phyloP scores from a whole-genome alignment of 1,284 basidiomycete genomes.

The Phellinidium pouzarii region DNA sequence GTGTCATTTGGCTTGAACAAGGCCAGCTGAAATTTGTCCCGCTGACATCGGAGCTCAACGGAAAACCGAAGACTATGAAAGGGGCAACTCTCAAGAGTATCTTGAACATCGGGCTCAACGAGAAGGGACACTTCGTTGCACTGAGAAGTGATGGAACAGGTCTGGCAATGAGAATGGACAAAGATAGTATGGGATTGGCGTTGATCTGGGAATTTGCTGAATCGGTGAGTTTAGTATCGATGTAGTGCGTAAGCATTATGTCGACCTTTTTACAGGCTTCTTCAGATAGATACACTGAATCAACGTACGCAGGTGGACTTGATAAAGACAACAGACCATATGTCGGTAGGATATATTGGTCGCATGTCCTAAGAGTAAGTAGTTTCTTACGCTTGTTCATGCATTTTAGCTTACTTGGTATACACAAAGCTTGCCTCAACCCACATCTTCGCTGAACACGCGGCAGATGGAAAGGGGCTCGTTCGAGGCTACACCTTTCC shows the following conservation, averaged over 20 bases:
- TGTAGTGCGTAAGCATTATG: constrained; percentile 3
- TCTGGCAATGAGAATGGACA: constrained; percentile 44
- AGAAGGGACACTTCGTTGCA: constrained; percentile 45
- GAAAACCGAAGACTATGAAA: constrained; percentile 38
- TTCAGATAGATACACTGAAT: constrained; percentile 36
- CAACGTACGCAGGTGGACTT: constrained; percentile 55
- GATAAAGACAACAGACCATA: constrained; percentile 53
- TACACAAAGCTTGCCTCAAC: constrained; percentile 38
- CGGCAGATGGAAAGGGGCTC: constrained; percentile 48
- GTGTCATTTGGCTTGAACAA: constrained; percentile 61
- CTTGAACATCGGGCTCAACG: constrained; percentile 47
- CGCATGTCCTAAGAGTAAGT: constrained; percentile 47
- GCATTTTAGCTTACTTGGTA: constrained; percentile 3
- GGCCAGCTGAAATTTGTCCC: constrained; percentile 46
- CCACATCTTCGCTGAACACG: constrained; percentile 53
- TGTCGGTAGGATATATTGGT: constrained; percentile 73
- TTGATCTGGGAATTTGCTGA: constrained; percentile 52
- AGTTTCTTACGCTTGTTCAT: constrained; percentile 11
- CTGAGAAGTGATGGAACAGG: constrained; percentile 48
- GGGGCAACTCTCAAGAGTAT: constrained; percentile 40
- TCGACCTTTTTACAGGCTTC: constrained; percentile 27
- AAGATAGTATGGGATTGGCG: constrained; percentile 36
- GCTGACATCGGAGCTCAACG: constrained; percentile 48
- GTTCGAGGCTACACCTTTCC: constrained; percentile 61
- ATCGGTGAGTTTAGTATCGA: constrained; percentile 37